Evolutionary conservation across 768 basidiomycete species (phyloP), one percentile per base, ranked within the genome.

Genomic region (Heimioporus sp.): DNA sequence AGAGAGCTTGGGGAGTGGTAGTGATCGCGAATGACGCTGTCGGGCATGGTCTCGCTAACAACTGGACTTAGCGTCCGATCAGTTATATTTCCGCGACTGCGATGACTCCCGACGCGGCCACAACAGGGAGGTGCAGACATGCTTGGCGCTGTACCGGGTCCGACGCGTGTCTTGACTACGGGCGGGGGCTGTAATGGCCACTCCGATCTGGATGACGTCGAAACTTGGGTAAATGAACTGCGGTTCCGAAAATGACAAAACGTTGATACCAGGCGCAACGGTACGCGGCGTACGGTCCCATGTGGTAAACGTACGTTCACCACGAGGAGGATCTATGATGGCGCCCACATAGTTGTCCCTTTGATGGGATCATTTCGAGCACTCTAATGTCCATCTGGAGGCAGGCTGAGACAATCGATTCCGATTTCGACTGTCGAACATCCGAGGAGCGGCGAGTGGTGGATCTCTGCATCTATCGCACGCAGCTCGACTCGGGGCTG

Each of bases 241-340:
- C 59, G 62, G 55, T 0, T 42, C 62, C 61, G 62, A 62, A 50
- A 28, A 28, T 28, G 32, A n/a, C 38, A 51, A 46, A 46, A 49
- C 53, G 53, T 41, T 59, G 53, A 34, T 52, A 43, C 39, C 46
- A 39, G 39, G 55, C 46, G 28, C 41, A 42, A 61, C 49, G 24
- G 24, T 28, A 28, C 24, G 24, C 24, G 24, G 24, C 24, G 49
- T 53, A 53, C 43, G 44, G 28, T 49, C 37, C 48, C 42, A 43
- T 51, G 54, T 57, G 58, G 39, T 51, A 37, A 24, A 36, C 45
- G 39, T 48, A 43, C 54, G 55, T 61, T 38, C 37, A 50, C 52
- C 61, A 62, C 62, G 61, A 61, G 40, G 48, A 49, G 45, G 41
- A 46, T 50, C 46, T 21, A 32, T 46, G 39, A 51, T 35, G 16